phyloP scores from a whole-genome alignment of 2,329 filamentous ascomycete genomes.

The Seiridium unicorne region DNA sequence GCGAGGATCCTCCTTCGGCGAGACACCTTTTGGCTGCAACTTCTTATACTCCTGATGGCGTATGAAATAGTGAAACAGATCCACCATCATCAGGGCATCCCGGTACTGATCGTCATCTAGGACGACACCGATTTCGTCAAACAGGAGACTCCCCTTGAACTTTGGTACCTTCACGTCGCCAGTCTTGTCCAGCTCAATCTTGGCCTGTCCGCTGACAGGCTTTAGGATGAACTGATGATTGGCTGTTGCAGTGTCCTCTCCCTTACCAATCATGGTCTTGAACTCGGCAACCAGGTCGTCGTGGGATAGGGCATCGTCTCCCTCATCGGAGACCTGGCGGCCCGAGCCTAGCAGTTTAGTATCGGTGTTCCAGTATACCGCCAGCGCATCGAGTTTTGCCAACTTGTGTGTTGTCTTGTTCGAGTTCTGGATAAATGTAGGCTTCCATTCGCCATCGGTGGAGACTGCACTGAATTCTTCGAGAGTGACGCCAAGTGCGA shows the following conservation, averaged over 20 bases:
- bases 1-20: conserved; percentile 82
- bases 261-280: conserved; percentile 74
- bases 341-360: conserved; percentile 79
- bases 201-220: conserved; percentile 91
- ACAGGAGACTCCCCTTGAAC: conserved; percentile 86
- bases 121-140: conserved; percentile 97
- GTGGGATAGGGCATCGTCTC: conserved; percentile 64
- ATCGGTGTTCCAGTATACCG: conserved; percentile 98
- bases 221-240: conserved; percentile 92
- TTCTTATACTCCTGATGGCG: conserved; percentile 97
- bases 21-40: conserved; percentile 76
- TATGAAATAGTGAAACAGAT: conserved; percentile 97
- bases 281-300: conserved; percentile 76
- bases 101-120: conserved; percentile 97
- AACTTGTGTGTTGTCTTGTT: conserved; percentile 86
- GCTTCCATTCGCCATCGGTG: conserved; percentile 91
- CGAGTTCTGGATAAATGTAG: conserved; percentile 91
- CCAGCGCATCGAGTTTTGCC: conserved; percentile 82
- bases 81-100: conserved; percentile 95
- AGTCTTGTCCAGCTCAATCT: conserved; percentile 92
- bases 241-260: conserved; percentile 51
- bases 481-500: conserved; percentile 86
- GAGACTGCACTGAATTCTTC: conserved; percentile 97
- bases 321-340: conserved; percentile 63
- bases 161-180: conserved; percentile 76